These are phyloP conservation scores for Didymella sp. DNA, from an alignment of 2,329 filamentous ascomycete species.

Conservation along the genomic window DNA sequence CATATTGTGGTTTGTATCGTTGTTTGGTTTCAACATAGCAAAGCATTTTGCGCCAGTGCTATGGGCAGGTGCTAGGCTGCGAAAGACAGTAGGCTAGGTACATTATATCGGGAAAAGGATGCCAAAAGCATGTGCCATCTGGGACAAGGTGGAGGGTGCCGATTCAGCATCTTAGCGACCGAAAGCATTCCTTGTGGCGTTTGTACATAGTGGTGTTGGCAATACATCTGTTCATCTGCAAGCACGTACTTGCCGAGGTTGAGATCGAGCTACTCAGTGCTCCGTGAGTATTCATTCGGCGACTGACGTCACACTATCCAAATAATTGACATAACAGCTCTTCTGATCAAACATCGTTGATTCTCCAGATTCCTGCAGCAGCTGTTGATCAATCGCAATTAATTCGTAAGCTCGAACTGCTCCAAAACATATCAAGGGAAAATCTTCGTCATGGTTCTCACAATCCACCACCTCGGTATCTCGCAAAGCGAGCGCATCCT, in stretches of 20 bases:
- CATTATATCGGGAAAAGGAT: background rate
- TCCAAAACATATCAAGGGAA: no score
- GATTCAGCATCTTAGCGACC: slow-evolving; percentile 2
- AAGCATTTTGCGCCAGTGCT: slow-evolving; percentile 59
- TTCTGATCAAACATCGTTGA: background rate
- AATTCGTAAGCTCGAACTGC: background rate
- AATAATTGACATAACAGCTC: background rate
- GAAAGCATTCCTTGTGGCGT: slow-evolving; percentile 4
- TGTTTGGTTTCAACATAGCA: slow-evolving; percentile 60
- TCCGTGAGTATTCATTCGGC: slow-evolving; percentile 7
- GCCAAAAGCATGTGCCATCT: background rate
- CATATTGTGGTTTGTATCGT: slow-evolving; percentile 63
- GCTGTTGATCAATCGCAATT: background rate
- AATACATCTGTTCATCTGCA: background rate
- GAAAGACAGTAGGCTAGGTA: slow-evolving; percentile 47
- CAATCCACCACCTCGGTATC: slow-evolving; percentile 37
- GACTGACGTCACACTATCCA: slow-evolving; percentile 16
- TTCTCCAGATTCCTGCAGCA: background rate
- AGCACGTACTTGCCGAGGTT: slow-evolving; percentile 10
- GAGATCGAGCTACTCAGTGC: background rate
- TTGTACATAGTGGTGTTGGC: background rate
- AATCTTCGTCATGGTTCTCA: slow-evolving; percentile 27
- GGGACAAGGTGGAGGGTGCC: background rate
- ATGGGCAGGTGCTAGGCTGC: slow-evolving; percentile 56
- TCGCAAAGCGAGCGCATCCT: slow-evolving; percentile 68